phyloP scores from a whole-genome alignment of 2,329 filamentous ascomycete genomes.

The Cryphonectria nitschkei region DNA sequence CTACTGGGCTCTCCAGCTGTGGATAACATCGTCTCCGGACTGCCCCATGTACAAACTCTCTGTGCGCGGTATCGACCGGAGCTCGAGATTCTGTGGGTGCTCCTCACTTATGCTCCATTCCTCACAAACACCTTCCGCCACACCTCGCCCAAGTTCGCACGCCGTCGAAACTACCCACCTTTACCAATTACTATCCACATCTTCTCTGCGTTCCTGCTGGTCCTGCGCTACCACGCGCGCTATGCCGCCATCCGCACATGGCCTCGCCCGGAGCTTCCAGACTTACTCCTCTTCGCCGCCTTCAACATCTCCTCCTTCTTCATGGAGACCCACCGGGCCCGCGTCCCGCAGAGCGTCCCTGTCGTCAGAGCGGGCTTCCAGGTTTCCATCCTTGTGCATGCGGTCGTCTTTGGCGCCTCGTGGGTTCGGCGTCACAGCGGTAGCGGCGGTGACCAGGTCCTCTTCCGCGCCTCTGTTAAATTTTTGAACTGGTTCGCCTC shows the following conservation, averaged over 20 bases:
- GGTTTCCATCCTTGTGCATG: constrained; percentile 10
- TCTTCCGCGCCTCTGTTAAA: constrained; percentile 24
- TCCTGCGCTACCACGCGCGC: constrained; percentile 22
- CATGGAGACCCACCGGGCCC: constrained; percentile 1
- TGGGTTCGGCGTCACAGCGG: not conserved
- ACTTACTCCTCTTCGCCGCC: constrained; percentile 17
- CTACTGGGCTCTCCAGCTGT: not conserved
- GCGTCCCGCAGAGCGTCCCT: not conserved
- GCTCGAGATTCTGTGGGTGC: constrained; percentile 20
- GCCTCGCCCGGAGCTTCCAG: constrained; percentile 15
- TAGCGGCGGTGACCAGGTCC: not conserved
- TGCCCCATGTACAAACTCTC: not conserved
- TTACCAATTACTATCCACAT: constrained; percentile 15
- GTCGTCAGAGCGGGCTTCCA: constrained; percentile 17
- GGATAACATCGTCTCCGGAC: not conserved
- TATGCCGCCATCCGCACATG: constrained; percentile 18
- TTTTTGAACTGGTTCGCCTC: constrained; percentile 26
- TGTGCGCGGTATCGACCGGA: constrained; percentile 21
- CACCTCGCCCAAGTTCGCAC: constrained; percentile 15
- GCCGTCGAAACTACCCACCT: constrained; percentile 15
- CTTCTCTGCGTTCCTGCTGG: not conserved
- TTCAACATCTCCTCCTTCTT: constrained; percentile 20
- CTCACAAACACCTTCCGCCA: constrained; percentile 6
- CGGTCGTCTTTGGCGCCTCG: constrained; percentile 12
- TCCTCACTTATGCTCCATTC: constrained; percentile 18